phyloP scores from a whole-genome alignment of 257 asterid genomes.

The Henckelia pumila region DNA sequence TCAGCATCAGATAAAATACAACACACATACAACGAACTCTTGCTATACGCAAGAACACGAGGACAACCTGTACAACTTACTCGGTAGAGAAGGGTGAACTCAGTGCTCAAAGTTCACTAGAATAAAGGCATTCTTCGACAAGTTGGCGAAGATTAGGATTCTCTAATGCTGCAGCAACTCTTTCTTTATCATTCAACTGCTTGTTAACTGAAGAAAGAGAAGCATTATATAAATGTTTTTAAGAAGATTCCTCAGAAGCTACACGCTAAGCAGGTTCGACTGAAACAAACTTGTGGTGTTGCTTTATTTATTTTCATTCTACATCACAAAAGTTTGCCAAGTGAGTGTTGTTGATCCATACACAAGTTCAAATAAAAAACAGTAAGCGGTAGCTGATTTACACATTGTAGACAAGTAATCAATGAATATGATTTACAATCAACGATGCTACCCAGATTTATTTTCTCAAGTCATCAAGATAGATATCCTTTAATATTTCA shows the following conservation, averaged over 20 bases:
- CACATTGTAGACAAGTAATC: background rate
- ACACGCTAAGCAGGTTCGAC: background rate
- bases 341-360: background rate
- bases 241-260: conserved; percentile 5
- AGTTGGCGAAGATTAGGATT: conserved; percentile 93
- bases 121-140: conserved; percentile 81
- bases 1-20: conserved; percentile 18
- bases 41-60: conserved; percentile 14
- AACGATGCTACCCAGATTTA: background rate
- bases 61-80: conserved; percentile 39
- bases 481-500: background rate
- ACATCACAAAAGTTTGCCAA: background rate
- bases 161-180: conserved; percentile 93
- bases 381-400: too few relatives aligned
- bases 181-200: conserved; percentile 90
- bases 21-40: conserved; percentile 23
- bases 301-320: background rate
- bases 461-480: background rate
- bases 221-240: background rate
- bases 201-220: conserved; percentile 61
- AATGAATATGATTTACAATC: background rate
- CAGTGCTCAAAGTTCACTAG: conserved; percentile 64
- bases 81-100: too few relatives aligned
- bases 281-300: too few relatives aligned
- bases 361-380: background rate